Base-by-base conservation (phyloP, 208 protist genomes). In the Angomonas deanei region DNA sequence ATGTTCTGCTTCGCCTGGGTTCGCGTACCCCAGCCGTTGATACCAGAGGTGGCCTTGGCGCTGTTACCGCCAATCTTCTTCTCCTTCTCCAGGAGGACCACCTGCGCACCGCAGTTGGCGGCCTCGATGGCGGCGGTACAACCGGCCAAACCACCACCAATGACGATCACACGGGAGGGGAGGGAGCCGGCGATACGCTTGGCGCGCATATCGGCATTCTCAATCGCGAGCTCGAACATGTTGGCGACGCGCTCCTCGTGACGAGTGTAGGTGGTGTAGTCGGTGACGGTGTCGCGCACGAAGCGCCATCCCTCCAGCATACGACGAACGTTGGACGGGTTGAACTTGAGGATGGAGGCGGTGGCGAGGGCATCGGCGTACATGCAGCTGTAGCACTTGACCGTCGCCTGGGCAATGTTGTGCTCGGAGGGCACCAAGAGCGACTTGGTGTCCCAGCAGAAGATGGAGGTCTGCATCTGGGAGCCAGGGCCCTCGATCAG, bases 61-160 rank as follows among this genome's bases (percentile, higher is more conserved):
- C 15, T 49, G 3, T 63, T 63, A 32, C 31, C 46, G 3, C 10
- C 28, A 17, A 27, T 63, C 17, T 63, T 48, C 17, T 63, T 52
- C 17, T 61, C 84, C 78, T 97, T 98, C 53, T 98, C 97, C 21
- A 98, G 60, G 13, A 98, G 66, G 24, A 88, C 74, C 8, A 97
- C 94, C 32, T 76, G 77, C 2, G 89, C 95, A 23, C 92, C 94
- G 48, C 79, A 88, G 58, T 70, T 74, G 24, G 79, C 82, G 0
- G 84, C 83, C 66, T 94, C 86, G 62, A 92, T 94, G 47, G 81
- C 86, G 8, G 90, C 90, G 5, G 82, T 80, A 57, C 70, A 81
- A n/a, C 90, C 90, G 30, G 90, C 84, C n/a, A 96, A 76, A 31
- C 90, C 90, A 27, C 85, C 86, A 28, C 90, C 90, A 31, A 96